Conservation (phyloP, 2,329 filamentous ascomycete species). For the Alternaria angustiovoidea region DNA sequence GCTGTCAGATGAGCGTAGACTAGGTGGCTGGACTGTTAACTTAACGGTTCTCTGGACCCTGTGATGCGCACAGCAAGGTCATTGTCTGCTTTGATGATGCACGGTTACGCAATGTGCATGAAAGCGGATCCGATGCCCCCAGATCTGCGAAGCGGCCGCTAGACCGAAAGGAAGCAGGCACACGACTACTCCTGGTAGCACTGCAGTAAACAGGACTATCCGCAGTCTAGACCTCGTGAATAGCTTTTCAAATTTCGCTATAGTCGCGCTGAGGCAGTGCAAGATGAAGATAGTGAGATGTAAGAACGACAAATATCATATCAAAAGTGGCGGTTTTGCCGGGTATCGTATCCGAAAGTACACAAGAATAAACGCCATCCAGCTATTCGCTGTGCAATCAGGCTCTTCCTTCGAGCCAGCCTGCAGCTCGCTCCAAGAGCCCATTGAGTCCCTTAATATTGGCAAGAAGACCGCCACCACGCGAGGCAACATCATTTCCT, state of each 20-base stretch:
- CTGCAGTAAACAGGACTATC: neutral
- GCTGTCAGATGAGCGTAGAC: neutral
- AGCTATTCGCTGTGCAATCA: constrained; percentile 15
- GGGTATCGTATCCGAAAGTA: constrained; percentile 19
- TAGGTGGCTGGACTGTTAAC: neutral
- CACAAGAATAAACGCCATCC: constrained; percentile 10
- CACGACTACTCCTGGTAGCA: neutral
- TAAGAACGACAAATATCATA: constrained; percentile 2
- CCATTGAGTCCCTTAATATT: constrained; percentile 45
- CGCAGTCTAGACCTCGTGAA: neutral
- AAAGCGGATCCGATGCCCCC: neutral
- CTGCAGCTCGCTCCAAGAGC: constrained; percentile 44
- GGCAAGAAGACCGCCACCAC: constrained; percentile 43
- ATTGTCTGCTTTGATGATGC: neutral
- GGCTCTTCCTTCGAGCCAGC: constrained; percentile 46
- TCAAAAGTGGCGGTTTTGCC: constrained; percentile 14
- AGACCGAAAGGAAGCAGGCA: neutral
- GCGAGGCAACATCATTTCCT: constrained; percentile 37
- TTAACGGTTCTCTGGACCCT: neutral
- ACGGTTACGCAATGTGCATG: constrained; percentile 4
- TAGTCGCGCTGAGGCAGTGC: neutral
- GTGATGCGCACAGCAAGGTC: constrained; percentile 1
- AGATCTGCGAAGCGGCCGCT: neutral
- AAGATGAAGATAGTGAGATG: neutral
- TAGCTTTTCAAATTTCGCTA: neutral